phyloP scores from a whole-genome alignment of 202 grass and related monocot species.

The Elaeis oleifera region DNA sequence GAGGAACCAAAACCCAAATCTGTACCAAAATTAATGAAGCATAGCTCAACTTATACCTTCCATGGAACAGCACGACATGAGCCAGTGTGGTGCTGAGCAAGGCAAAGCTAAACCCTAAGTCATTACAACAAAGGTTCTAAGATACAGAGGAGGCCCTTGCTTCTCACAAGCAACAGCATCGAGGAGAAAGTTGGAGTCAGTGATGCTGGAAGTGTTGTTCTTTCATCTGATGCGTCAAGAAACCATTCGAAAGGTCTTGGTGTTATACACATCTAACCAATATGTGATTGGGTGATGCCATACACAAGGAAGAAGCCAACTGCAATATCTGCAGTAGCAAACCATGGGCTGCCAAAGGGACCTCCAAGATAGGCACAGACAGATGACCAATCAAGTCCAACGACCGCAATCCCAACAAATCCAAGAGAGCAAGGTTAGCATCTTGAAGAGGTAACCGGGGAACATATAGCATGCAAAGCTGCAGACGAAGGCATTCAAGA shows the following conservation, averaged over 20 bases:
- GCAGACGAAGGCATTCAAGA: constrained; percentile 25
- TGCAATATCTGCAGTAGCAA: constrained; percentile 21
- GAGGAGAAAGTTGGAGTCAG: constrained; percentile 20
- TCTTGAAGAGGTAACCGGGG: constrained; percentile 30
- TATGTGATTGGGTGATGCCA: constrained; percentile 26
- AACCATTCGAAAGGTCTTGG: constrained; percentile 25
- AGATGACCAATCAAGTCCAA: constrained; percentile 28
- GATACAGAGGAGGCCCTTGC: constrained; percentile 20
- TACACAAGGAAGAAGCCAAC: constrained; percentile 26
- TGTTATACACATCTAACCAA: constrained; percentile 25
- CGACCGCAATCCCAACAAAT: constrained; percentile 23
- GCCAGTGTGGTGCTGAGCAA: constrained; percentile 20
- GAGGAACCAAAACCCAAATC: too few species aligned
- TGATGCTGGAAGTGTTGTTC: constrained; percentile 21
- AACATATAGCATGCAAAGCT: constrained; percentile 30
- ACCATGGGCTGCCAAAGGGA: constrained; percentile 22
- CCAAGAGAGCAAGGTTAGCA: constrained; percentile 22
- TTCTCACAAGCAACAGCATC: constrained; percentile 21
- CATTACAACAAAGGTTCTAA: constrained; percentile 21
- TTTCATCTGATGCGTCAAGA: constrained; percentile 7
- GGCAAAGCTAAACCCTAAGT: constrained; percentile 28
- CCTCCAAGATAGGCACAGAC: constrained; percentile 11
- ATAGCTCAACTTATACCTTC: constrained; percentile 13
- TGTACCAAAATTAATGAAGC: too few species aligned
- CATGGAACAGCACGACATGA: constrained; percentile 30